Base-by-base conservation (phyloP, 2,329 filamentous ascomycete species). In the Colletotrichum sp. region DNA sequence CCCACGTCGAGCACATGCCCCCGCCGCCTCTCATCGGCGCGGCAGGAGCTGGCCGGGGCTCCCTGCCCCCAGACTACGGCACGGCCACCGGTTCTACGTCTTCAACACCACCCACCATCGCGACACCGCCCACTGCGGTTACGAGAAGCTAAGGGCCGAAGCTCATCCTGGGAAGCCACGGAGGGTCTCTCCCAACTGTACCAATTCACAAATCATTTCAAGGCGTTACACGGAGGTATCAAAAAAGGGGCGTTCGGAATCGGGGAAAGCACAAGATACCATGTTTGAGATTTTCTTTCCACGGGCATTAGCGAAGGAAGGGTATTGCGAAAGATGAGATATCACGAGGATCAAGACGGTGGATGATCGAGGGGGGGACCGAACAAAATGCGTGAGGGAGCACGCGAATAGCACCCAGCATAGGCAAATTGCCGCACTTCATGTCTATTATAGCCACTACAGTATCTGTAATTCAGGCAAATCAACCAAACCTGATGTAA, bases 261-360 rank as follows among this genome's bases (percentile, higher is more conserved):
- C n/a, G 21, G 58, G 30, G 56, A 38, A 64, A 73, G 62, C 56
- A 68, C 62, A 62, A 75, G 73, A 75, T 75, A 75, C 73, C 73
- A 75, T 68, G 56, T 73, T 73, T 73, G 56, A 64, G 34, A 64
- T 43, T 72, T n/a, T 16, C 32, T 65, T 52, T 30, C 38, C 43
- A 30, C 30, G 34, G 63, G 58, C 58, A 48, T 32, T 34, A 63
- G 63, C 63, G 43, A 65, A 24, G 36, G 38, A 21, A 58, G 26
- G 18, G n/a, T 14, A 52, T 58, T n/a, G 14, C 56, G 64, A 26
- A 59, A 18, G 26, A 63, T n/a, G 43, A 43, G 26, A 64, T 26
- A 52, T 64, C 21, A 56, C 34, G 73, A 64, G 43, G 28, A 59
- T 21, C 52, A 38, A 30, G 58, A 73, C 56, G 43, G 56, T 8